A percentile compares a stretch with the other conserved stretches of the same genome.
These are phyloP conservation scores for Amaranthus tricolor DNA, from an alignment of 179 eudicot genomes.

Conservation along the genomic window DNA sequence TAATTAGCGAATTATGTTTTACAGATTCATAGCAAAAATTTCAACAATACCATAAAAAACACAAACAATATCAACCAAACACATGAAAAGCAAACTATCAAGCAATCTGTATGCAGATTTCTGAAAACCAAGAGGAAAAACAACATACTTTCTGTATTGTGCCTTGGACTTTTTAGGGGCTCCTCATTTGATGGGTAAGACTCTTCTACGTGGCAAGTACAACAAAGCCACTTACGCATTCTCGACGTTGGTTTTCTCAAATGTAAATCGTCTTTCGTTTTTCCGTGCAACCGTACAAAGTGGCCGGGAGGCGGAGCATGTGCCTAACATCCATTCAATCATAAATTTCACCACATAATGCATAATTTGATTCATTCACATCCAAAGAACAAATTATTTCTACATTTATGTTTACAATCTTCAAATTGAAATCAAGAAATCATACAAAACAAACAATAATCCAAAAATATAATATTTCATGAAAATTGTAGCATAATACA, in stretches of 20 bases:
- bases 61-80: neutral
- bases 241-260: conserved; percentile 52
- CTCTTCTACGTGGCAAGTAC: conserved; percentile 69
- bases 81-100: neutral
- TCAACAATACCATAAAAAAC: neutral
- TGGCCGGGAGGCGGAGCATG: conserved; percentile 62
- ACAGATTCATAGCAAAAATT: neutral
- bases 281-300: conserved; percentile 49
- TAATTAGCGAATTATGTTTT: no score
- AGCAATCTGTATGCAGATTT: neutral
- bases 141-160: conserved; percentile 51
- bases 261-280: conserved; percentile 50
- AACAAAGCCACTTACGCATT: conserved; percentile 83
- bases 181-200: conserved; percentile 53
- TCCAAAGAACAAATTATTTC: conserved; percentile 1
- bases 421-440: neutral
- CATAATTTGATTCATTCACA: neutral
- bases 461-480: neutral
- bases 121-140: conserved; percentile 6
- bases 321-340: conserved; percentile 41
- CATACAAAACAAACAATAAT: conserved; percentile 4
- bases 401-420: neutral
- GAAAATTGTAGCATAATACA: neutral
- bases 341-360: conserved; percentile 1
- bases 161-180: conserved; percentile 45